Evolutionary conservation across 176 grass and related monocot species (phyloP).

Genomic region (Oryza longistaminata): DNA sequence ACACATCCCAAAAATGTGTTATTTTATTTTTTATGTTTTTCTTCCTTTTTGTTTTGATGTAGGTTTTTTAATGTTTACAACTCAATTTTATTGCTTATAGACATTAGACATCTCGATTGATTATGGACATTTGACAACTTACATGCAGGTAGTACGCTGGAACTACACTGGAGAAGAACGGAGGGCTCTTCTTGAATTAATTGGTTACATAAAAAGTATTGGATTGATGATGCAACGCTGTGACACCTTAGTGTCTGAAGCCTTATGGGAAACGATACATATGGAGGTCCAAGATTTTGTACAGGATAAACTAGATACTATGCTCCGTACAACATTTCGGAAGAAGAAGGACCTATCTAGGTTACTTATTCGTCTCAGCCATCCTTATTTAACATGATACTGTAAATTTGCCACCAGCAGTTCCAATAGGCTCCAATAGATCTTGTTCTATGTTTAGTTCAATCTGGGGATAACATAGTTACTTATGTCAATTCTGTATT

Average conservation of each 20-base stretch:
- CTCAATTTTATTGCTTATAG: constrained; percentile 21
- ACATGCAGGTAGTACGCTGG: constrained; percentile 79
- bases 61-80: constrained; percentile 15
- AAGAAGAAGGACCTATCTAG: constrained; percentile 98
- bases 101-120: not conserved
- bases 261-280: constrained; percentile 99
- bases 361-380: constrained; percentile 50
- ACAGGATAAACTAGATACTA: constrained; percentile 92
- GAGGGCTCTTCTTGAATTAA: constrained; percentile 81
- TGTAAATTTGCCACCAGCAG: constrained; percentile 19
- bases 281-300: constrained; percentile 99
- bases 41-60: constrained; percentile 10
- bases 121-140: constrained; percentile 26
- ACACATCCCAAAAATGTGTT: not conserved
- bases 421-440: not conserved
- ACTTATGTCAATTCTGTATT: constrained; percentile 12
- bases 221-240: constrained; percentile 90
- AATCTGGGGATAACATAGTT: constrained; percentile 7
- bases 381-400: constrained; percentile 29
- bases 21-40: constrained; percentile 1
- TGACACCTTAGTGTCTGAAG: constrained; percentile 94
- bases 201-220: constrained; percentile 97
- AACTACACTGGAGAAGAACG: constrained; percentile 96
- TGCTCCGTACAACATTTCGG: constrained; percentile 94
- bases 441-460: constrained; percentile 20